Evolutionary conservation across 108 stramenopile species (phyloP).

Genomic region (Skeletonema costatum): DNA sequence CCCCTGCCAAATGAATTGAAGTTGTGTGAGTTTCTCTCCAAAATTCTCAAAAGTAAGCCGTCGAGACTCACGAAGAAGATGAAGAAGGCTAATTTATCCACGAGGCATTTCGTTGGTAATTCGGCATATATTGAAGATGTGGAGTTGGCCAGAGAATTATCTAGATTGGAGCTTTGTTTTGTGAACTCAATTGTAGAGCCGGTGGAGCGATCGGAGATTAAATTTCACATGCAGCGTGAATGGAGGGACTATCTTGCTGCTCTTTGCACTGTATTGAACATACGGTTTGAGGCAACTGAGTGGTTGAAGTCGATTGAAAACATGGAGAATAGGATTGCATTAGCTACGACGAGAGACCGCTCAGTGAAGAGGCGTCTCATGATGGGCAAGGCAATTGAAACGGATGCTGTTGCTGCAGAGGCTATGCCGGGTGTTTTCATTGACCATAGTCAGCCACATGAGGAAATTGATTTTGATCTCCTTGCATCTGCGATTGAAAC

Average conservation of each 20-base stretch:
- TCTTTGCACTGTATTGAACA: slow-evolving; percentile 59
- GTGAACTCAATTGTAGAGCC: slow-evolving; percentile 61
- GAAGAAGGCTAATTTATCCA: slow-evolving; percentile 86
- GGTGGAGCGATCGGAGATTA: slow-evolving; percentile 81
- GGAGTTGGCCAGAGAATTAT: slow-evolving; percentile 61
- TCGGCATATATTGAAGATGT: slow-evolving; percentile 45
- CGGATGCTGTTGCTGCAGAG: slow-evolving; percentile 54
- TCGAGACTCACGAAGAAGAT: slow-evolving; percentile 91
- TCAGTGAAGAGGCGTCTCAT: slow-evolving; percentile 70
- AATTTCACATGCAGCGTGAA: slow-evolving; percentile 87
- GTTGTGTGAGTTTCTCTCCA: slow-evolving; percentile 82
- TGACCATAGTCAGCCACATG: not conserved
- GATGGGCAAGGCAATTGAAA: slow-evolving; percentile 81
- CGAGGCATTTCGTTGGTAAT: slow-evolving; percentile 56
- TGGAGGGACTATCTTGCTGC: slow-evolving; percentile 85
- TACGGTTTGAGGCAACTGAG: slow-evolving; percentile 62
- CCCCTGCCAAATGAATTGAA: slow-evolving; percentile 77
- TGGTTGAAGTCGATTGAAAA: slow-evolving; percentile 82
- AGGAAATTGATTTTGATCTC: not conserved
- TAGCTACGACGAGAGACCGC: slow-evolving; percentile 70
- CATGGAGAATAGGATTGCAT: slow-evolving; percentile 73
- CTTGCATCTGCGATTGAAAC: slow-evolving; percentile 27
- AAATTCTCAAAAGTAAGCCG: slow-evolving; percentile 89
- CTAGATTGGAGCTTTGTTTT: slow-evolving; percentile 68
- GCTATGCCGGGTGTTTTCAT: slow-evolving; percentile 76